Base-by-base conservation (phyloP, 345 rosid species). In the Eucalyptus tenuipes region DNA sequence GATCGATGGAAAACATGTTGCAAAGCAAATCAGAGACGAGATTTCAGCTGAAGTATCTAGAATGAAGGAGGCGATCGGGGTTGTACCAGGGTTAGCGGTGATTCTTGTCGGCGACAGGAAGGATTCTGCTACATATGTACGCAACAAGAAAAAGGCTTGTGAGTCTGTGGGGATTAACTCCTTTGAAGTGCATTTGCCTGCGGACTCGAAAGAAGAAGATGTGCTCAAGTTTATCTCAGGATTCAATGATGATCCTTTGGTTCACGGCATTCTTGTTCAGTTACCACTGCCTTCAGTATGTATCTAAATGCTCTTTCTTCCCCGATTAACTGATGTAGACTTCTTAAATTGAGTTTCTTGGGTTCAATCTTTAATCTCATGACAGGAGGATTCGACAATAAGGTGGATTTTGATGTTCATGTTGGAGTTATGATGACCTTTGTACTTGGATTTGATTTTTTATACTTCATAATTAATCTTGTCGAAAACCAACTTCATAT, bases 261-360 rank as follows among this genome's bases (percentile, higher is more conserved):
- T 97, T 84, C 99, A 97, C 87, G 99, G 99, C 91, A 96, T 97
- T 91, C 99, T 96, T 89, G 99, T 97, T 88, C 99, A 97, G 90
- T 90, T 95, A 91, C 98, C 99, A 61, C 91, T 97, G 50, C 98
- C 99, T 89, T 90, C 94, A 87, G 99, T 97, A 94, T 59, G 93
- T 61, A 92, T 88, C 91, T 87, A 37, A 86, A 89, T 82, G 29
- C 87, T 49, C 14, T 10, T 86, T n/a, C 27, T 31, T 75, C 45
- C 82, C 82, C 47, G 5, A n/a, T 64, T 61, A 71, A 85, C n/a
- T 5, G 61, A 17, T 85, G 87, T 49, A 37, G 82, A 37, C 47
- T 75, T 75, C 45, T 75, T 44, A 10, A 37, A 20, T 75, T 75
- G 47, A 71, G 45, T 71, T 71, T 71, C 14, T 71, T 71, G 27